These are phyloP conservation scores for Mycosphaerella arachidis DNA, from an alignment of 2,329 filamentous ascomycete genomes.

Conservation along the genomic window DNA sequence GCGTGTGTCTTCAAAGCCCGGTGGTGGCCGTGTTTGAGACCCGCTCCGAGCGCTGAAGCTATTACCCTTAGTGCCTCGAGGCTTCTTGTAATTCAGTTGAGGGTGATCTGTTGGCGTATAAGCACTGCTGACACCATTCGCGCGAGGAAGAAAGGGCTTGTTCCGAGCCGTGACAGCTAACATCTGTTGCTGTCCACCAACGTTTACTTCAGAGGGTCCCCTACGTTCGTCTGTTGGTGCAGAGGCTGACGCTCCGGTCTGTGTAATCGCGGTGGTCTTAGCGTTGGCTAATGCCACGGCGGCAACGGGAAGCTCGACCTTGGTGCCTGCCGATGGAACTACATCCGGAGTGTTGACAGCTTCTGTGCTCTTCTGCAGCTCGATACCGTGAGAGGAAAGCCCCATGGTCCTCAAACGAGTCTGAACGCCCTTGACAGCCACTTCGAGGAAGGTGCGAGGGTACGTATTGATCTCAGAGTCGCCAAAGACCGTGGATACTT, in stretches of 20 bases:
- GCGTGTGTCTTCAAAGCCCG: background rate
- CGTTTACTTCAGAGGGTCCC: background rate
- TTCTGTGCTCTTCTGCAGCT: background rate
- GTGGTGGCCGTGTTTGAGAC: background rate
- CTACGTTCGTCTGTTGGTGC: background rate
- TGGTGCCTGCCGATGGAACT: background rate
- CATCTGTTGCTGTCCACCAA: background rate
- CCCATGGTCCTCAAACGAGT: background rate
- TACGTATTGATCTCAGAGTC: constrained; percentile 15
- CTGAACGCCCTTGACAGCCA: constrained; percentile 18
- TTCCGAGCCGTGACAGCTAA: background rate
- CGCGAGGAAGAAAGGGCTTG: background rate
- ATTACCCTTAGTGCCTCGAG: constrained; percentile 3
- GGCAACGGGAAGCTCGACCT: background rate
- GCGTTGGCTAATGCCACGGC: background rate
- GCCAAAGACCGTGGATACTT: constrained; percentile 25
- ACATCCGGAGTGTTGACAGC: background rate
- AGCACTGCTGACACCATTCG: background rate
- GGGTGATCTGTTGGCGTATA: background rate
- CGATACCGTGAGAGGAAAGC: background rate
- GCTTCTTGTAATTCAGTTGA: background rate
- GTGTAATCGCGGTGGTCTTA: background rate
- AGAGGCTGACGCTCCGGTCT: background rate
- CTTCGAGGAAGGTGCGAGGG: constrained; percentile 18
- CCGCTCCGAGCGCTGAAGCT: constrained; percentile 3